phyloP scores from a whole-genome alignment of 1,284 basidiomycete species.

The Heterobasidion occidentale region DNA sequence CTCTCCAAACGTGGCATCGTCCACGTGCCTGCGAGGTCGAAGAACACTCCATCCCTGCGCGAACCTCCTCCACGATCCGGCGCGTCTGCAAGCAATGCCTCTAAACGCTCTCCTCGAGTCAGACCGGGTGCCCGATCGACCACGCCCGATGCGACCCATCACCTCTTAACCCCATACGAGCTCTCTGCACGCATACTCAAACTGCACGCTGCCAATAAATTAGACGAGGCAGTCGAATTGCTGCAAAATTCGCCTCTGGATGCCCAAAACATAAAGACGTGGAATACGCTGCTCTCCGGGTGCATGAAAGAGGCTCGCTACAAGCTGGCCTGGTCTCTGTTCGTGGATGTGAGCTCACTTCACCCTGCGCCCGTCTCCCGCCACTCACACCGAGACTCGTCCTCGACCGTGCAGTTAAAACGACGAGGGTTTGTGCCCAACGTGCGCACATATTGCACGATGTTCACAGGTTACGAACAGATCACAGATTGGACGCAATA shows the following conservation, averaged over 20 bases:
- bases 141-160: slow-evolving; percentile 1
- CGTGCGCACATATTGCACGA: slow-evolving; percentile 52
- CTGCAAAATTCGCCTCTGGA: slow-evolving; percentile 59
- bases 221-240: slow-evolving; percentile 51
- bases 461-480: slow-evolving; percentile 51
- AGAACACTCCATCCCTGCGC: no score
- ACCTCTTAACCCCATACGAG: slow-evolving; percentile 47
- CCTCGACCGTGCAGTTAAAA: slow-evolving; percentile 53
- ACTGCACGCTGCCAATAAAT: slow-evolving; percentile 40
- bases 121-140: no score
- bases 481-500: slow-evolving; percentile 51
- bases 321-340: slow-evolving; percentile 52
- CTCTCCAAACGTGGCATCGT: background rate
- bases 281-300: slow-evolving; percentile 67
- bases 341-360: slow-evolving; percentile 47
- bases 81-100: no score
- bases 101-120: no score
- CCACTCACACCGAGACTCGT: slow-evolving; percentile 1
- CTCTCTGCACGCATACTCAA: slow-evolving; percentile 50
- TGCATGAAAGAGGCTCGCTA: slow-evolving; percentile 47
- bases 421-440: slow-evolving; percentile 64
- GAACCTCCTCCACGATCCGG: no score
- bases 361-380: background rate
- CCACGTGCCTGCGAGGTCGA: no score
- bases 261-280: slow-evolving; percentile 61